Evolutionary conservation across 192 early-diverging fungal genomes (phyloP).

Genomic region (Umbelopsis sp.): DNA sequence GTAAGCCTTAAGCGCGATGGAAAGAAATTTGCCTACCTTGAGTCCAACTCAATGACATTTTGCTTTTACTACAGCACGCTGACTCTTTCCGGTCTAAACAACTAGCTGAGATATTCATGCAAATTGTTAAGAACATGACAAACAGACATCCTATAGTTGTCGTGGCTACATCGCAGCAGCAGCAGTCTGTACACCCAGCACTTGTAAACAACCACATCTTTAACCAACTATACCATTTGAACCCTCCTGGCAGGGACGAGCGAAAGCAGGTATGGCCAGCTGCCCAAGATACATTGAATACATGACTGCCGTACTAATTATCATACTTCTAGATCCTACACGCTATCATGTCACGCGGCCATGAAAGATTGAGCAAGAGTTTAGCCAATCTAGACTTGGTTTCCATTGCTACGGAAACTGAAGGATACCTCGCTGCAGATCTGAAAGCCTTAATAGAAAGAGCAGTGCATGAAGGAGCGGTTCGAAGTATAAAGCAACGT

Average conservation of each 20-base stretch:
- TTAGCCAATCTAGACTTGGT: slow-evolving; percentile 67
- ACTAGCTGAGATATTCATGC: slow-evolving; percentile 64
- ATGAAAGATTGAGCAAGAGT: slow-evolving; percentile 49
- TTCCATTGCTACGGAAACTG: slow-evolving; percentile 75
- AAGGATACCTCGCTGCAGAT: slow-evolving; percentile 88
- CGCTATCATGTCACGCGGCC: slow-evolving; percentile 61
- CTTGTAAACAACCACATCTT: slow-evolving; percentile 65
- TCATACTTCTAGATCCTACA: slow-evolving; percentile 65
- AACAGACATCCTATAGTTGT: slow-evolving; percentile 55
- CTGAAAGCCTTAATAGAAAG: slow-evolving; percentile 77
- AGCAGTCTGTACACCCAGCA: slow-evolving; percentile 60
- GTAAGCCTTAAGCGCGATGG: slow-evolving; percentile 35
- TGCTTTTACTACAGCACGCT: slow-evolving; percentile 45
- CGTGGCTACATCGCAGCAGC: slow-evolving; percentile 69
- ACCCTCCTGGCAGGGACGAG: slow-evolving; percentile 64
- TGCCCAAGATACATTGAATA: not conserved
- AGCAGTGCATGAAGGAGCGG: slow-evolving; percentile 78
- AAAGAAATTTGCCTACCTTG: not conserved
- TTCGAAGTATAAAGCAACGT: slow-evolving; percentile 58
- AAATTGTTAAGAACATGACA: slow-evolving; percentile 51
- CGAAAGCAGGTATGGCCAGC: slow-evolving; percentile 58
- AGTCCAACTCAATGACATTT: not conserved
- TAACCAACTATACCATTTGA: slow-evolving; percentile 62
- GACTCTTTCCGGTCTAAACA: slow-evolving; percentile 68
- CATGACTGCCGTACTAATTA: not conserved